Percentiles rank a stretch among this genome's conserved stretches.
These are phyloP conservation scores for Ceratocystis albifundus DNA, from an alignment of 2,329 filamentous ascomycete genomes.

Conservation along the genomic window DNA sequence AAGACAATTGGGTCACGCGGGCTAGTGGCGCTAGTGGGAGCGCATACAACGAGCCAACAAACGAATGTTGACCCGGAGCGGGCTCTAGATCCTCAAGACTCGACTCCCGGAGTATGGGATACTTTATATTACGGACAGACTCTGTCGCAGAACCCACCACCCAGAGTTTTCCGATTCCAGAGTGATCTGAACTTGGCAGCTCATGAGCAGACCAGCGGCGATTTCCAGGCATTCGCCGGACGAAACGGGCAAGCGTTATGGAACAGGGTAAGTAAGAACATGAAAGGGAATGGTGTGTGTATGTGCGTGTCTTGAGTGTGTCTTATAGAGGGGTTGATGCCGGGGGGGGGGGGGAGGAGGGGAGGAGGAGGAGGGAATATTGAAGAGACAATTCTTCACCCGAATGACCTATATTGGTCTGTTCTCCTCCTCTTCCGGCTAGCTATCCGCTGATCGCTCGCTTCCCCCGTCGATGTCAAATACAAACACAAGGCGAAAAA, in stretches of 20 bases:
- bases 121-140: conserved; percentile 39
- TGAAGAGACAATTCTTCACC: too few species aligned
- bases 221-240: conserved; percentile 33
- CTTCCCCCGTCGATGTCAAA: too few species aligned
- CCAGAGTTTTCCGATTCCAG: conserved; percentile 34
- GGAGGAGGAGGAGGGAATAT: too few species aligned
- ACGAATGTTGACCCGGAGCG: conserved; percentile 34
- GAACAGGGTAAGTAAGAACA: conserved; percentile 31
- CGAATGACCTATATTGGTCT: too few species aligned
- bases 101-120: conserved; percentile 43
- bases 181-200: conserved; percentile 34
- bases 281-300: neutral
- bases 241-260: conserved; percentile 31
- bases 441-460: too few species aligned
- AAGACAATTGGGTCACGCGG: conserved; percentile 43
- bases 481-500: neutral
- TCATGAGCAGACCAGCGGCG: conserved; percentile 30
- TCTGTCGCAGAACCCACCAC: conserved; percentile 28
- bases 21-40: conserved; percentile 44
- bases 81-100: conserved; percentile 39
- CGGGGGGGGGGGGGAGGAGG: too few species aligned
- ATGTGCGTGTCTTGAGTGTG: too few species aligned
- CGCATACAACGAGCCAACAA: conserved; percentile 43
- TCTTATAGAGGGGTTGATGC: too few species aligned
- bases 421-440: too few species aligned